A percentile compares a stretch with the other conserved stretches of the same genome.
Conservation (phyloP, 805 yeast genomes). For the Candida caryicola region DNA sequence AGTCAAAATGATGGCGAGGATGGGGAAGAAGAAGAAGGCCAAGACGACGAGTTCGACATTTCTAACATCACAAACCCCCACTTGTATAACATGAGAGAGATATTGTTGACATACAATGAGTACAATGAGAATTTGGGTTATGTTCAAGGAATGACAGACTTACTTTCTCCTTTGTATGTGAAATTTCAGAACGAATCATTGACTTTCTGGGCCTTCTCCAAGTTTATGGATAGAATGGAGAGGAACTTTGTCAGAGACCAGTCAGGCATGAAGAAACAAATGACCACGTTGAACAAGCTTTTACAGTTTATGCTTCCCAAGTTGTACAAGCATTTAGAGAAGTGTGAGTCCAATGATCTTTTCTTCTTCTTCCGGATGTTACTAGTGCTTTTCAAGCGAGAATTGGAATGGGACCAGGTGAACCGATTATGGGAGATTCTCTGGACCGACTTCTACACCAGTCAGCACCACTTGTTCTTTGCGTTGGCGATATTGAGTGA, state of each 20-base stretch:
- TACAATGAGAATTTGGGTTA: constrained; percentile 83
- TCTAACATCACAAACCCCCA: constrained; percentile 74
- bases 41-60: constrained; percentile 53
- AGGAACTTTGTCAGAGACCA: constrained; percentile 89
- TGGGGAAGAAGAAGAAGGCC: constrained; percentile 32
- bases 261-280: constrained; percentile 87
- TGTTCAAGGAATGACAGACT: constrained; percentile 97
- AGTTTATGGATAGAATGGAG: constrained; percentile 93
- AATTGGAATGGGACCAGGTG: constrained; percentile 75
- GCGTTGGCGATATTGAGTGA: constrained; percentile 88
- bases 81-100: constrained; percentile 66
- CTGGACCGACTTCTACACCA: constrained; percentile 82
- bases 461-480: constrained; percentile 85
- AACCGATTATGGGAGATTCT: constrained; percentile 86
- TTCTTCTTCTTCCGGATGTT: constrained; percentile 95
- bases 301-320: constrained; percentile 90
- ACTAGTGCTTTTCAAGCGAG: constrained; percentile 93
- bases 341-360: constrained; percentile 84
- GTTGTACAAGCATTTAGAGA: constrained; percentile 75
- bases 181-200: constrained; percentile 65
- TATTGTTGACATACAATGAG: constrained; percentile 82
- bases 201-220: constrained; percentile 84
- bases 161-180: constrained; percentile 80
- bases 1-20: no score
- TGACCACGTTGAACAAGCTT: constrained; percentile 76